Evolutionary conservation across 495 filamentous ascomycete species (phyloP), one percentile per base, ranked within the genome.

Genomic region (Penicilliopsis zonata): DNA sequence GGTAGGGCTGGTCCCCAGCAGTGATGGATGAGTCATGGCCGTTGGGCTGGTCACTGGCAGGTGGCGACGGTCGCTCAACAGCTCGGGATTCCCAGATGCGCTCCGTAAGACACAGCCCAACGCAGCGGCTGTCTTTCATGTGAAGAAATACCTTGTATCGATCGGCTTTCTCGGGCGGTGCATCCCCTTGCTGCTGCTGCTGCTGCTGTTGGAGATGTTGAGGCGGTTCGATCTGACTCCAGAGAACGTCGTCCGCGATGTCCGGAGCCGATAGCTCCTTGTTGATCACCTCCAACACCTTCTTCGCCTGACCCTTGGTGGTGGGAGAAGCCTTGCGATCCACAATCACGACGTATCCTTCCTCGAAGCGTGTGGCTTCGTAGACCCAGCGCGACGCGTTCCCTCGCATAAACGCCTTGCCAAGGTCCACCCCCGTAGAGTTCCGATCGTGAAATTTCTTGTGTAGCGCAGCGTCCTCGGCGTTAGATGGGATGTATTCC

Each of bases 381-480:
- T 65, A 58, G 18, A 65, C 52, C 57, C 56, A 55, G 32, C 57
- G 55, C 26, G 59, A 63, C 30, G 63, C 59, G 40, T 59, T 59
- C 18, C 56, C 61, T 35, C 61, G 57, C 38, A 65, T 52, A 32
- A 74, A 65, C 3, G 63, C 57, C 47, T 72, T 75, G 18, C 65
- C 66, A 27, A 83, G 53, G 34, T 80, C 74, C 17, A 82, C 65
- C 20, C 79, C 79, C 17, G 69, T 68, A 5, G 67, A 57, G 32
- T 77, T 76, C 60, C 74, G 72, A 23, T 67, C 70, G 50, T 83
- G 80, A 41, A 74, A 82, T 33, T 74, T 77, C 43, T 68, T 72
- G 44, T 84, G 79, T 21, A 82, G 44, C 2, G 63, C 64, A 20
- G 64, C 59, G 39, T 84, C 79, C 41, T 80, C 77, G 24, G 59